Base-by-base conservation (phyloP, 208 protist genomes). In the Trypanosoma grayi region DNA sequence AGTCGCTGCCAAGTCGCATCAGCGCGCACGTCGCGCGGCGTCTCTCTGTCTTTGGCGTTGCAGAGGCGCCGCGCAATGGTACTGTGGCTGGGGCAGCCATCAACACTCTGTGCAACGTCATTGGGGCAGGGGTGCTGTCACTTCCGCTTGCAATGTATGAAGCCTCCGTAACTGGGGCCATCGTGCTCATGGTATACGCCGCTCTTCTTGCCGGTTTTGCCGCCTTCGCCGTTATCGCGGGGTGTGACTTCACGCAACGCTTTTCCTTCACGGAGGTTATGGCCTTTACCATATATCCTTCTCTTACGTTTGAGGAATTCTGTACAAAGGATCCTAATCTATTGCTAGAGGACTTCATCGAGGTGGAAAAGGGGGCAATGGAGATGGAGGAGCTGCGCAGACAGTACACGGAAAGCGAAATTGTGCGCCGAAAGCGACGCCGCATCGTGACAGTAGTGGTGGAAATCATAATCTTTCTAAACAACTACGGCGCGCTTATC, bases 21-120 rank as follows among this genome's bases (percentile, higher is more conserved):
- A 85, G 77, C 44, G 57, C 63, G 16, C 43, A 62, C 28, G 73
- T 89, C 14, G 82, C 73, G 16, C 65, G 64, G 0, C 56, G 75
- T 14, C 75, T 90, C 24, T 90, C 83, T 39, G 65, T 79, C 31
- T 62, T 69, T 20, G 74, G 73, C 4, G 57, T 70, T 6, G 61
- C 34, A 11, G 58, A 66, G 40, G 65, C 65, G 10, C 20, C 18
- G 14, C 71, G 80, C 10, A 34, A 68, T 20, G 84, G 77, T 57
- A 78, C 84, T 10, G 50, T 87, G 2, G 28, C 48, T 10, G 84
- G 77, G 14, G 74, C 75, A 22, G 58, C 63, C 56, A 63, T 91
- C 41, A 91, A 91, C 60, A 91, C 84, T 6, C 56, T 87, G 0
- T 87, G 80, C 62, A 91, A 85, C 63, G 77, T 91, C 7, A 81